Evolutionary conservation across 2,329 filamentous ascomycete species (phyloP).

Genomic region (Fonsecaea monophora): DNA sequence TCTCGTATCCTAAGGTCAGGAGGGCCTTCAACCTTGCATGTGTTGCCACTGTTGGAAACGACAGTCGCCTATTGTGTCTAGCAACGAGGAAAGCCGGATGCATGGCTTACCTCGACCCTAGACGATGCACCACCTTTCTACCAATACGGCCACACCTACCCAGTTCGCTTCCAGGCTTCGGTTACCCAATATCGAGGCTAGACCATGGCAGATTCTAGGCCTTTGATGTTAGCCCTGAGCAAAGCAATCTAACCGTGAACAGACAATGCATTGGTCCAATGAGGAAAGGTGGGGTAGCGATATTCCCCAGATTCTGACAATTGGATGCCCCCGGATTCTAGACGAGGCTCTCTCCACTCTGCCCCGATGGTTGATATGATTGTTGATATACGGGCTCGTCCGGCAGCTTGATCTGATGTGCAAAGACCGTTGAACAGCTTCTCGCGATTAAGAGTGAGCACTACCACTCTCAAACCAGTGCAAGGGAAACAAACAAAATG

Average conservation of each 20-base stretch:
- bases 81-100: slow-evolving; percentile 1
- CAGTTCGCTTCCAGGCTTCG: slow-evolving; percentile 3
- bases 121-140: slow-evolving; percentile 1
- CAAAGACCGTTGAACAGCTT: background rate
- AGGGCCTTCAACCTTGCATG: slow-evolving; percentile 1
- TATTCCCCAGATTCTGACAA: slow-evolving; percentile 15
- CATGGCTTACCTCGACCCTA: background rate
- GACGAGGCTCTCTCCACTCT: slow-evolving; percentile 20
- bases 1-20: slow-evolving; percentile 3
- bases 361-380: background rate
- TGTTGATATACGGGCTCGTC: slow-evolving; percentile 11
- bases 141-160: slow-evolving; percentile 7
- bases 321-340: background rate
- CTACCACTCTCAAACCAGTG: background rate
- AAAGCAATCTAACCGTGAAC: slow-evolving; percentile 10
- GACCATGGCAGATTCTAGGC: background rate
- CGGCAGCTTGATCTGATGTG: slow-evolving; percentile 1
- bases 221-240: background rate
- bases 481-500: slow-evolving; percentile 33
- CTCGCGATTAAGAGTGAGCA: background rate
- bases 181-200: slow-evolving; percentile 13
- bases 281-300: slow-evolving; percentile 19
- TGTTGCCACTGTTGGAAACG: slow-evolving; percentile 6
- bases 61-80: slow-evolving; percentile 1
- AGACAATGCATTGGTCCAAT: slow-evolving; percentile 23